Conservation (phyloP, 2,329 filamentous ascomycete genomes). For the Pestalotiopsis sp. region DNA sequence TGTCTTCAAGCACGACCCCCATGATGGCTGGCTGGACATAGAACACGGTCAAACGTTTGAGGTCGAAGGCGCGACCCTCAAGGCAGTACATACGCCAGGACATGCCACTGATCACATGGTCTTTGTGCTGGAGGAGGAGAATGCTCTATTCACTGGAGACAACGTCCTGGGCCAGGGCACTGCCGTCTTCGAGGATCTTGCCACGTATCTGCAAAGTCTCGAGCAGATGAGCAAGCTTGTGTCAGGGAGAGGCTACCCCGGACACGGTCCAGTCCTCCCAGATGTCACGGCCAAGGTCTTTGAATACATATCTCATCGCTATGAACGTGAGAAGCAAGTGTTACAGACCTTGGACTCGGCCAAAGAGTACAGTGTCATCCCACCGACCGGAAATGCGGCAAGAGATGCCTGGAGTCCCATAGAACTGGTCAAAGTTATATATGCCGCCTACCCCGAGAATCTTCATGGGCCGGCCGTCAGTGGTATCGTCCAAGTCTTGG, state of each 20-base stretch:
- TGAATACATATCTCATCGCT: constrained; percentile 83
- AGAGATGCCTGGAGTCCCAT: constrained; percentile 63
- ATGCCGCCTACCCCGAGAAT: constrained; percentile 73
- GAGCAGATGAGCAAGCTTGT: constrained; percentile 68
- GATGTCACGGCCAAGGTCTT: constrained; percentile 70
- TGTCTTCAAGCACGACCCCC: constrained; percentile 67
- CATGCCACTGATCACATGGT: constrained; percentile 83
- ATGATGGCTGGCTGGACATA: constrained; percentile 53
- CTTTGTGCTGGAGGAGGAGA: constrained; percentile 74
- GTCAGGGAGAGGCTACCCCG: constrained; percentile 75
- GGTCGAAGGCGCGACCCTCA: constrained; percentile 42
- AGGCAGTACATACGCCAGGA: constrained; percentile 51
- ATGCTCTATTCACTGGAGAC: constrained; percentile 85
- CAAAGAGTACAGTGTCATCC: constrained; percentile 23
- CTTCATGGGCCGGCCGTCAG: constrained; percentile 75
- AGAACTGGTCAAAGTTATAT: constrained; percentile 87
- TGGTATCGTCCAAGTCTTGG: constrained; percentile 75
- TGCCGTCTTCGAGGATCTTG: constrained; percentile 78
- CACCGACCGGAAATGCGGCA: constrained; percentile 14
- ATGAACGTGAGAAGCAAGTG: constrained; percentile 77
- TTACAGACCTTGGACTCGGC: constrained; percentile 58
- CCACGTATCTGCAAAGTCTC: constrained; percentile 67
- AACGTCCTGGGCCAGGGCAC: constrained; percentile 88
- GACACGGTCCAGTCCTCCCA: constrained; percentile 78
- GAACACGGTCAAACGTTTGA: constrained; percentile 52